Conservation (phyloP, 345 rosid genomes). For the Zanthoxylum bungeanum region DNA sequence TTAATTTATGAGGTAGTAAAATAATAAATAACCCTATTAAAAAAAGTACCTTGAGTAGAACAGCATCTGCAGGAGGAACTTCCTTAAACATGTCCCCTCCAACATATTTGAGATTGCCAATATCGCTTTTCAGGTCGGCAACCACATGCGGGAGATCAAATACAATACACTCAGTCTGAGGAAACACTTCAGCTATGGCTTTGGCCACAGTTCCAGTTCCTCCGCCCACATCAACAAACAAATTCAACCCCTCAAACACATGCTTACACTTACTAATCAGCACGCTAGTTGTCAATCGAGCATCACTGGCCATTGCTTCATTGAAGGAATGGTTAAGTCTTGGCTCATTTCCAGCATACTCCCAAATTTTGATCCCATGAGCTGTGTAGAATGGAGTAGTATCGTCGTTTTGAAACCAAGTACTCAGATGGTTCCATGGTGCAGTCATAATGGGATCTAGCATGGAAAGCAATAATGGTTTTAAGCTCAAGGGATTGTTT, state of each 20-base stretch:
- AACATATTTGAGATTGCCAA: no score
- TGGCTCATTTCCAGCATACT: constrained; percentile 7
- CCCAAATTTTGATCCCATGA: constrained; percentile 33
- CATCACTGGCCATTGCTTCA: no score
- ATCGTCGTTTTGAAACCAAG: constrained; percentile 31
- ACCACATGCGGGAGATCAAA: no score
- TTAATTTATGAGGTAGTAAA: no score
- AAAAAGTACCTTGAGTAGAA: constrained; percentile 32
- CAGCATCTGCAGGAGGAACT: no score
- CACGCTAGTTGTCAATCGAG: constrained; percentile 13
- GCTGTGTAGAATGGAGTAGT: constrained; percentile 25
- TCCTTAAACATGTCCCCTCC: no score
- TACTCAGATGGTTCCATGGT: constrained; percentile 27
- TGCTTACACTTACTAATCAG: constrained; percentile 20
- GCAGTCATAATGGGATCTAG: constrained; percentile 19
- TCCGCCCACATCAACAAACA: constrained; percentile 45
- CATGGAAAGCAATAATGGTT: constrained; percentile 22
- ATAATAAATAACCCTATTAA: no score
- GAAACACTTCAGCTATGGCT: no score
- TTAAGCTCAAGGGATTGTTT: constrained; percentile 24
- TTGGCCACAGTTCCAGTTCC: constrained; percentile 41
- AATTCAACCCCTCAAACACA: constrained; percentile 29
- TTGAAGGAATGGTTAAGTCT: constrained; percentile 16
- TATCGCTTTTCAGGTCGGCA: no score
- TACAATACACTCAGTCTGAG: no score